Evolutionary conservation across 148 eudicot genomes (phyloP).

Genomic region (Vaccinium darrowii): DNA sequence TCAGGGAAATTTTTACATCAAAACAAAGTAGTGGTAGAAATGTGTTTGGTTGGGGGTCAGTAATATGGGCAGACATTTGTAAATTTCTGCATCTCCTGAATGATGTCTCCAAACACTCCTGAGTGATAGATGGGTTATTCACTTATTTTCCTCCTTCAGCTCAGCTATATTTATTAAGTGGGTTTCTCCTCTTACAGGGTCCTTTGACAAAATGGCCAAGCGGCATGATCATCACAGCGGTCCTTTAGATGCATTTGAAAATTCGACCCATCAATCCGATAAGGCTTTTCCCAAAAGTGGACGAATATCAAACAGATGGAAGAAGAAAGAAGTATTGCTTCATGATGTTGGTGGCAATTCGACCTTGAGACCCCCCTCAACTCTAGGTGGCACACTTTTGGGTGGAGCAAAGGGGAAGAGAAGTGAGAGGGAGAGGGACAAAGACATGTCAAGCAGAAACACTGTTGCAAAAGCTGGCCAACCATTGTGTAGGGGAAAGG

Average conservation of each 20-base stretch:
- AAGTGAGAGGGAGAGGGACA: conserved; percentile 64
- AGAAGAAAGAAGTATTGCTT: conserved; percentile 80
- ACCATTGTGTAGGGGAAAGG: conserved; percentile 59
- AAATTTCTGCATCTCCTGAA: neutral
- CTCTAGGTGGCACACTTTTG: conserved; percentile 37
- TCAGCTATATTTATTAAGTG: neutral
- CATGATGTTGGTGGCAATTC: conserved; percentile 63
- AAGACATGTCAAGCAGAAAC: conserved; percentile 26
- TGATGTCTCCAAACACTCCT: neutral
- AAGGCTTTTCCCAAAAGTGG: conserved; percentile 67
- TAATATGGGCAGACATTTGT: neutral
- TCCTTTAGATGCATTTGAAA: conserved; percentile 38
- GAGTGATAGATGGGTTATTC: neutral
- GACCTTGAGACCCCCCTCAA: conserved; percentile 41
- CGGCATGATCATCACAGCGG: conserved; percentile 15
- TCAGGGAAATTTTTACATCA: neutral
- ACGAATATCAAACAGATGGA: conserved; percentile 69
- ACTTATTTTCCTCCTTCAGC: neutral
- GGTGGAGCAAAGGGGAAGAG: conserved; percentile 87
- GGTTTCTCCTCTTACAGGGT: conserved; percentile 37
- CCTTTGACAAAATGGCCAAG: conserved; percentile 5
- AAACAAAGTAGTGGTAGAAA: neutral
- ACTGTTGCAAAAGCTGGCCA: conserved; percentile 45
- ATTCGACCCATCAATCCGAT: conserved; percentile 46
- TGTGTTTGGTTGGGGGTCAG: neutral